Conservation (phyloP, 495 filamentous ascomycete species). For the Extremus antarcticus region DNA sequence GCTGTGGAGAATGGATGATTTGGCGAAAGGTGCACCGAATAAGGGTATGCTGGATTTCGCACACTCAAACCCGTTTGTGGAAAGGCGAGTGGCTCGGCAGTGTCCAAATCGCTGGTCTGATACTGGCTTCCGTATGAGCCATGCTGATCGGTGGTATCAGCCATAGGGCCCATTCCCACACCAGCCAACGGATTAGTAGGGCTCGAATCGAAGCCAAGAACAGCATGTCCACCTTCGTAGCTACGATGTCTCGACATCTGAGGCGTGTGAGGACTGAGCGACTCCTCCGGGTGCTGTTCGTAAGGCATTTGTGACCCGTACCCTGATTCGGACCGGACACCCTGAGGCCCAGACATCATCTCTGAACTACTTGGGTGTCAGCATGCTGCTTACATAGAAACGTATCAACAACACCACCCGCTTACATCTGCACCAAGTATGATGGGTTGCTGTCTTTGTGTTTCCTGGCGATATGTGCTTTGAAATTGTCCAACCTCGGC, state of each 20-base stretch:
- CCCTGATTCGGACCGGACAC: not conserved
- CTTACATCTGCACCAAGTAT: constrained; percentile 44
- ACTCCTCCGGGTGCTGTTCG: not conserved
- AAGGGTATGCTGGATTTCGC: not conserved
- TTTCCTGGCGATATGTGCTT: constrained; percentile 70
- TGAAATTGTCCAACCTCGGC: constrained; percentile 88
- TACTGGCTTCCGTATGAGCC: not conserved
- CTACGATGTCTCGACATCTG: not conserved
- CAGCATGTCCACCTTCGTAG: not conserved
- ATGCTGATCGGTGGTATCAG: not conserved
- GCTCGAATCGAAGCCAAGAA: not conserved
- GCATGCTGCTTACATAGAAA: constrained; percentile 14
- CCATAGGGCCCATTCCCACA: not conserved
- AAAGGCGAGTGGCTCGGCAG: not conserved
- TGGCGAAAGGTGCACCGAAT: not conserved
- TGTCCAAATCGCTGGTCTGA: not conserved
- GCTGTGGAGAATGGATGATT: not conserved
- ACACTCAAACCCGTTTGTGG: too few species aligned
- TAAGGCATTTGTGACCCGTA: not conserved
- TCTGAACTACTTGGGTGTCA: constrained; percentile 16
- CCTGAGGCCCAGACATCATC: not conserved
- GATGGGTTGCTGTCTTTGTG: constrained; percentile 50
- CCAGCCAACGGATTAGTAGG: not conserved
- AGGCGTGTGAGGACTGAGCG: not conserved
- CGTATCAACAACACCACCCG: constrained; percentile 7